A percentile compares a stretch with the other conserved stretches of the same genome.
Evolutionary conservation across 495 filamentous ascomycete genomes (phyloP).

Genomic region (Penicillium dipodomyicola): DNA sequence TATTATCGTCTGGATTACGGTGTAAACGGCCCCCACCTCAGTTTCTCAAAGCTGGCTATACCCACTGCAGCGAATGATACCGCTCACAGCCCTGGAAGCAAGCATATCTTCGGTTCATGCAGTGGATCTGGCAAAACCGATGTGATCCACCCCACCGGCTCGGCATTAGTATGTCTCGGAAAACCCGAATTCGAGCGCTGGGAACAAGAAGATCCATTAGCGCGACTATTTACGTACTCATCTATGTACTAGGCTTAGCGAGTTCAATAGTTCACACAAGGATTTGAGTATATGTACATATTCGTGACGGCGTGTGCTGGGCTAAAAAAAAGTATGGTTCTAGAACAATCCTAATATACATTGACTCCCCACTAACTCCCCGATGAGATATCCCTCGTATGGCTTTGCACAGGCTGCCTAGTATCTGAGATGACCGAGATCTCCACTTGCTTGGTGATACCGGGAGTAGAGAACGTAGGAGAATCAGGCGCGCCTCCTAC

Average conservation of each 20-base stretch:
- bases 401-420: not conserved
- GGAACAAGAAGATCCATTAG: not conserved
- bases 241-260: not conserved
- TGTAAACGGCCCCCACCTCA: too few species aligned
- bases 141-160: too few species aligned
- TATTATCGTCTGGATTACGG: too few species aligned
- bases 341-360: not conserved
- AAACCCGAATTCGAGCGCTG: too few species aligned
- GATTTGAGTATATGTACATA: not conserved
- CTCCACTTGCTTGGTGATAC: constrained; percentile 37
- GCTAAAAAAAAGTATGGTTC: not conserved
- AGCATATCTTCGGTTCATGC: too few species aligned
- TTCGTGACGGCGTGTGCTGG: constrained; percentile 4
- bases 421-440: constrained; percentile 26
- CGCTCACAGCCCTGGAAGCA: too few species aligned
- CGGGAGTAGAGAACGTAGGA: constrained; percentile 11
- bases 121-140: too few species aligned
- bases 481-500: constrained; percentile 20
- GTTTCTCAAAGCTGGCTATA: too few species aligned
- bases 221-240: not conserved
- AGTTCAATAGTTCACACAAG: not conserved
- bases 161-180: too few species aligned
- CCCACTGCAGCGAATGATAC: too few species aligned
- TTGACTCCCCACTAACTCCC: not conserved
- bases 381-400: not conserved